Evolutionary conservation across 805 yeast genomes (phyloP).

Genomic region (Kodamaea kakaduensis): DNA sequence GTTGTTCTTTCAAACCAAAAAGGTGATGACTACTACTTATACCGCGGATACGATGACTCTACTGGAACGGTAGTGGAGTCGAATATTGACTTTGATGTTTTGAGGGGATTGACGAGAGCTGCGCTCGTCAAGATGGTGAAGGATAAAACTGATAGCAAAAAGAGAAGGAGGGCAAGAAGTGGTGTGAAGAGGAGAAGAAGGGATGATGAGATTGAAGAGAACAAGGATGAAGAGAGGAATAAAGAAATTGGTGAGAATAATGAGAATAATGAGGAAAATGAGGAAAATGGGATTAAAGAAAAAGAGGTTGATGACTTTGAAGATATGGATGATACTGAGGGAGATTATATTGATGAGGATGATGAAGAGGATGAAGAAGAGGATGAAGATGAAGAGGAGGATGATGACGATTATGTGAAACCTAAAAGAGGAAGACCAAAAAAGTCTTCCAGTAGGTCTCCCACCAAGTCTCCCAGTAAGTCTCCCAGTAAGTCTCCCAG

Average conservation of each 20-base stretch:
- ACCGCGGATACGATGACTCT: slow-evolving; percentile 38
- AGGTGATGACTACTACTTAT: slow-evolving; percentile 36
- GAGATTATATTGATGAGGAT: background rate
- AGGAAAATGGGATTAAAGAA: background rate
- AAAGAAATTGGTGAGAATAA: background rate
- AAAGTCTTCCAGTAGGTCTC: background rate
- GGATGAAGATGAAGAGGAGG: slow-evolving; percentile 3
- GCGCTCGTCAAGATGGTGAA: too few species aligned
- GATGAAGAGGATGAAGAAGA: slow-evolving; percentile 2
- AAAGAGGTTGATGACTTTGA: background rate
- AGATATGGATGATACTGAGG: background rate
- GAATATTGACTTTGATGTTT: too few species aligned
- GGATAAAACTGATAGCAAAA: too few species aligned
- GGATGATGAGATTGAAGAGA: too few species aligned
- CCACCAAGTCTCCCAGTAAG: background rate
- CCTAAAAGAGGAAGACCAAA: background rate
- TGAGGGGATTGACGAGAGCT: too few species aligned
- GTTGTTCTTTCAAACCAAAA: slow-evolving; percentile 38
- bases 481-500: background rate
- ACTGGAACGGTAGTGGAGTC: slow-evolving; percentile 28
- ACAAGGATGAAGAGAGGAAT: slow-evolving; percentile 3
- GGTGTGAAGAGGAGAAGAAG: too few species aligned
- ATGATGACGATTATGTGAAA: background rate
- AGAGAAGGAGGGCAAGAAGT: too few species aligned
- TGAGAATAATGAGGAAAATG: background rate